Evolutionary conservation across 176 grass and related monocot species (phyloP), one percentile per base, ranked within the genome.

Genomic region (Tuctoria greenei): DNA sequence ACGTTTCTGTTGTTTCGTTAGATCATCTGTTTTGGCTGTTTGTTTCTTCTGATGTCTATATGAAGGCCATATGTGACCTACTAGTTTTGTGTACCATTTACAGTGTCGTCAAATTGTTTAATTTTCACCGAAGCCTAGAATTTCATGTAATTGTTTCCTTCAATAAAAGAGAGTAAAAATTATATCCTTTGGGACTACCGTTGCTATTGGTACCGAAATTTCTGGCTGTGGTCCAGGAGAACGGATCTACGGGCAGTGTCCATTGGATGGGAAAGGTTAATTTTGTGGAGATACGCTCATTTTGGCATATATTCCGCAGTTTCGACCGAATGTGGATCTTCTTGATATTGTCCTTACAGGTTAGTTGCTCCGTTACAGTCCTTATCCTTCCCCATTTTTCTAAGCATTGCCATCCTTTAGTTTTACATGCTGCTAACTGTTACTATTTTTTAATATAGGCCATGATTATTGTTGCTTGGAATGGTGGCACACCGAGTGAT

Each of bases 291-390:
- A 95, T 99, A 82, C 88, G 95, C 10, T 99, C 95, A 39, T 99
- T 95, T 80, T 99, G 95, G 91, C 95, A 99, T 69, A 86, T 95
- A 80, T 99, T 99, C 44, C 84, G 89, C 85, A 99, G 95, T 95
- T 99, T 99, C 16, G 89, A 99, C 73, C 86, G 91, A 74, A 99
- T 99, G 95, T 99, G 95, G 95, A 95, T 82, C 82, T 99, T 99
- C 73, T 88, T 99, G 44, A 92, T 99, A 79, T 72, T 99, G 80
- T 92, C 88, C 80, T 77, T 99, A 75, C 95, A 99, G 95, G 95
- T 99, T 68, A 16, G 24, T 86, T 46, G 75, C 65, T 54, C 34
- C 34, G 25, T 34, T 7, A 47, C 5, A 51, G 24, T 69, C 27
- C 8, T 54, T 44, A 69, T 69, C 47, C 47, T 47, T 34, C 23